Conservation (phyloP, 441 rosid species). For the Biscutella laevigata region DNA sequence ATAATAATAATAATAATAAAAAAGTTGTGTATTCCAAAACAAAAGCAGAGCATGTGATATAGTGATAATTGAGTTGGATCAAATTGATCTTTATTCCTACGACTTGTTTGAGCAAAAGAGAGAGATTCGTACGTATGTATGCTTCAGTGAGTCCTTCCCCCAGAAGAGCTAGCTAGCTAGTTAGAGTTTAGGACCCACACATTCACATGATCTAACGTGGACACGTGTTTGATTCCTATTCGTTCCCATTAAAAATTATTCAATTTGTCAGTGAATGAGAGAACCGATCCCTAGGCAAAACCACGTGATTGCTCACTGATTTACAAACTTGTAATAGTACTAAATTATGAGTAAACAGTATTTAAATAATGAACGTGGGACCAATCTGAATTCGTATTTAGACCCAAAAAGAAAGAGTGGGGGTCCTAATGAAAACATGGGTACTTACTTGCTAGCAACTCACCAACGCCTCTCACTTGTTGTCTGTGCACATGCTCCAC, state of each 20-base stretch:
- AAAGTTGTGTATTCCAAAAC: slow-evolving; percentile 13
- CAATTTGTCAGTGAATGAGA: slow-evolving; percentile 22
- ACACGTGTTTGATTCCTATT: slow-evolving; percentile 17
- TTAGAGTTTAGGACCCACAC: slow-evolving; percentile 25
- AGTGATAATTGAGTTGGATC: slow-evolving; percentile 21
- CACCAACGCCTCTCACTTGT: slow-evolving; percentile 22
- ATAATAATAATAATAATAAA: too few species aligned
- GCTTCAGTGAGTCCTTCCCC: slow-evolving; percentile 10
- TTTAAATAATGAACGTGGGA: slow-evolving; percentile 7
- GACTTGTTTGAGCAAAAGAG: neutral
- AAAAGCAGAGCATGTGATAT: slow-evolving; percentile 23
- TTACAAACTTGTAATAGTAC: too few species aligned
- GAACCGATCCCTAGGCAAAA: slow-evolving; percentile 32
- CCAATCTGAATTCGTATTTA: slow-evolving; percentile 22
- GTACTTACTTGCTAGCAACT: slow-evolving; percentile 46
- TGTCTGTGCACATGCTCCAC: slow-evolving; percentile 48
- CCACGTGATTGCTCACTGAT: slow-evolving; percentile 45
- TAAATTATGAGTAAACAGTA: neutral
- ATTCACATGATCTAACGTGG: slow-evolving; percentile 32
- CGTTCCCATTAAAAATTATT: slow-evolving; percentile 17
- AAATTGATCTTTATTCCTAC: slow-evolving; percentile 21
- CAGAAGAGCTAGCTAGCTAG: too few species aligned
- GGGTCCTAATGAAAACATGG: slow-evolving; percentile 54
- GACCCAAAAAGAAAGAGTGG: too few species aligned
- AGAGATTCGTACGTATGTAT: slow-evolving; percentile 27